Percentiles rank a stretch among this genome's conserved stretches.
phyloP scores from a whole-genome alignment of 805 yeast genomes.

The Jamesozyma jinghongensis region DNA sequence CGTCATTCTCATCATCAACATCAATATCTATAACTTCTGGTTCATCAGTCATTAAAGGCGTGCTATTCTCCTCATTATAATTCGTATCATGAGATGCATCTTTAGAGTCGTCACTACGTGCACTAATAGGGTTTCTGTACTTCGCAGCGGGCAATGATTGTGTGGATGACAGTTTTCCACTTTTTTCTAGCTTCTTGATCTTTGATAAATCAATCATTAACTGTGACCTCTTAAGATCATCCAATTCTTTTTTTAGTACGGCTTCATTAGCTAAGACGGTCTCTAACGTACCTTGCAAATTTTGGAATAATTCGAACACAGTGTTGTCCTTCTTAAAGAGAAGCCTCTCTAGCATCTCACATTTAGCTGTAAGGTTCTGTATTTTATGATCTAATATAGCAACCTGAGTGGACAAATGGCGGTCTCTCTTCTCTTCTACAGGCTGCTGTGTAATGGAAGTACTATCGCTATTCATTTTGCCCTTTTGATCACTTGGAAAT shows the following conservation, averaged over 20 bases:
- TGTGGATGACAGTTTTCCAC: not conserved
- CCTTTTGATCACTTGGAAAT: no score
- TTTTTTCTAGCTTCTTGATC: constrained; percentile 3
- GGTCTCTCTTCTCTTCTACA: constrained; percentile 1
- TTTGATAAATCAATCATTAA: constrained; percentile 5
- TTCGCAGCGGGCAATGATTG: no score
- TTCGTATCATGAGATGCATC: no score
- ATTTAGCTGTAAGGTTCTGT: constrained; percentile 1
- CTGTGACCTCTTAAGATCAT: constrained; percentile 1
- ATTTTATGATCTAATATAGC: constrained; percentile 2
- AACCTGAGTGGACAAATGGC: constrained; percentile 7
- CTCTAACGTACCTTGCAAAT: constrained; percentile 19
- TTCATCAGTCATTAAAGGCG: no score
- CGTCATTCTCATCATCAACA: not conserved
- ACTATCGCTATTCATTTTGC: no score
- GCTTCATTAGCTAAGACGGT: constrained; percentile 24
- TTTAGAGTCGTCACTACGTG: no score
- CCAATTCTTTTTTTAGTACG: constrained; percentile 18
- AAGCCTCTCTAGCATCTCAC: constrained; percentile 10
- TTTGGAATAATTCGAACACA: constrained; percentile 15
- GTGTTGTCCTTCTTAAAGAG: constrained; percentile 13
- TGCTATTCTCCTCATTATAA: no score
- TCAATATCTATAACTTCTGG: not conserved
- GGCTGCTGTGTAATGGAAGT: no score
- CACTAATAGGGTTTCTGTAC: no score